Evolutionary conservation across 1,284 basidiomycete genomes (phyloP).

Genomic region (Mrakiaceae sp.): DNA sequence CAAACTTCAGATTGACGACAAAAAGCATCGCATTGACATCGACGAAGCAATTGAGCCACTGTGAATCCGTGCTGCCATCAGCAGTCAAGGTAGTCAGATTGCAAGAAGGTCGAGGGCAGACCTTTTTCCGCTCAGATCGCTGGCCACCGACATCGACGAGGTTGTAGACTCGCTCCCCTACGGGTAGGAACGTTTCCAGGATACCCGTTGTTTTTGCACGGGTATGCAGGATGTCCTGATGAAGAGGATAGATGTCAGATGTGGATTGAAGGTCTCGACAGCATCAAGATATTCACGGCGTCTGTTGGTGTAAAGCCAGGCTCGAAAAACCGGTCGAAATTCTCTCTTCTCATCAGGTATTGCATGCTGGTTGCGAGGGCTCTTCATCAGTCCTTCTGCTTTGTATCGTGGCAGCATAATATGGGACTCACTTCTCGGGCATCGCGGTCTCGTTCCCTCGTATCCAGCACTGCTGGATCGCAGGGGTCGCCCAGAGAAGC

Average conservation of each 20-base stretch:
- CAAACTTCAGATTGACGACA: constrained; percentile 55
- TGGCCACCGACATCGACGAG: constrained; percentile 93
- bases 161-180: constrained; percentile 34
- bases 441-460: too few relatives aligned
- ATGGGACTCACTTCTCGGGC: too few relatives aligned
- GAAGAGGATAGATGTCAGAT: background rate
- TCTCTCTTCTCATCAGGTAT: too few relatives aligned
- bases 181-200: constrained; percentile 72
- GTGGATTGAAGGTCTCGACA: background rate
- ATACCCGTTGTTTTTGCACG: constrained; percentile 84
- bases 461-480: too few relatives aligned
- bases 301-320: too few relatives aligned
- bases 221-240: constrained; percentile 63
- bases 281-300: background rate
- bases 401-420: too few relatives aligned
- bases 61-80: constrained; percentile 42
- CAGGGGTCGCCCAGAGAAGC: too few relatives aligned
- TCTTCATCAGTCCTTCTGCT: too few relatives aligned
- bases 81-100: background rate
- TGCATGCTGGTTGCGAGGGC: too few relatives aligned
- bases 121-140: constrained; percentile 77
- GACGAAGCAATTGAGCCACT: constrained; percentile 79
- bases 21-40: constrained; percentile 92
- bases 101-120: background rate
- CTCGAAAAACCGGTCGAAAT: too few relatives aligned